Conservation (phyloP, 352 stramenopile species). For the Phytophthora uliginosa region DNA sequence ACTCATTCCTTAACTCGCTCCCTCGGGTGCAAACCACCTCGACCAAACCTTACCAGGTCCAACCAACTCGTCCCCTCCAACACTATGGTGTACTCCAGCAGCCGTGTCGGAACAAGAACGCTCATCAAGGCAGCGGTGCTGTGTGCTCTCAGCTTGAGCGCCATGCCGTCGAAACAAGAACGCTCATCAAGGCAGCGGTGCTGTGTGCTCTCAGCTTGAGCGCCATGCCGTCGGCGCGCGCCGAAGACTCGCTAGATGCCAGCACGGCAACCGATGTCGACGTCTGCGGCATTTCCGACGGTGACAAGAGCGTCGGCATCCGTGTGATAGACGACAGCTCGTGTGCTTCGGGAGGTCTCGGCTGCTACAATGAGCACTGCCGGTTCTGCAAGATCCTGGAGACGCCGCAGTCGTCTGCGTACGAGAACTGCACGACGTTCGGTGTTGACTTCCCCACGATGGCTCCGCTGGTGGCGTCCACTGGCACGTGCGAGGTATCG, state of each 20-base stretch:
- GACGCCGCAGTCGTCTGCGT: constrained; percentile 46
- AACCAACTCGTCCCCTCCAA: constrained; percentile 6
- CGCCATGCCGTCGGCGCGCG: constrained; percentile 14
- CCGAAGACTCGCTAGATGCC: neutral
- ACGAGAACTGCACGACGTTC: constrained; percentile 38
- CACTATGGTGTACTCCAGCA: constrained; percentile 36
- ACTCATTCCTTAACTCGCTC: constrained; percentile 33
- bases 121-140: constrained; percentile 38
- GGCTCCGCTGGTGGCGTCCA: constrained; percentile 3
- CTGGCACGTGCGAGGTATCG: constrained; percentile 25
- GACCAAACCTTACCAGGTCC: constrained; percentile 13
- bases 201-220: constrained; percentile 35
- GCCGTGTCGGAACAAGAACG: constrained; percentile 21
- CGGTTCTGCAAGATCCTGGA: neutral
- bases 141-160: constrained; percentile 34
- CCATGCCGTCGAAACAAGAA: constrained; percentile 18
- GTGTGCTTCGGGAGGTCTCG: neutral
- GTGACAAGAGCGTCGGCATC: neutral
- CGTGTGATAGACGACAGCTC: neutral
- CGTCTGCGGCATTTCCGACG: neutral
- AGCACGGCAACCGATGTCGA: constrained; percentile 9
- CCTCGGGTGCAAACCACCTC: constrained; percentile 26
- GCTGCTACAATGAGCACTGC: neutral
- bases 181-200: constrained; percentile 33
- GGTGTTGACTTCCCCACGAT: constrained; percentile 10